Evolutionary conservation across 345 rosid species (phyloP).

Genomic region (Adansonia digitata): DNA sequence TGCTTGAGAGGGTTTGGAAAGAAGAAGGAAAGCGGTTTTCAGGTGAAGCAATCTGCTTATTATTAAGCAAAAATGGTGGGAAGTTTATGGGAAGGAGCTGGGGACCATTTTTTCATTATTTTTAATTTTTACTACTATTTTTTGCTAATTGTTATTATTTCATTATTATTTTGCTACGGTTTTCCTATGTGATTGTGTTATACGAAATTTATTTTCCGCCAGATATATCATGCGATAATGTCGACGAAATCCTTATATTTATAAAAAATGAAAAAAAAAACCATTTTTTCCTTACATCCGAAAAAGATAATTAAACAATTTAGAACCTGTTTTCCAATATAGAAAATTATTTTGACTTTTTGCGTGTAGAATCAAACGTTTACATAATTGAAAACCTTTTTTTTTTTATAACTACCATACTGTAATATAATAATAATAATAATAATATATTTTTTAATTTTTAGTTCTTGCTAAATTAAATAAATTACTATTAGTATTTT

Average conservation of each 20-base stretch:
- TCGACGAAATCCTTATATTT: too few relatives aligned
- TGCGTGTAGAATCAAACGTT: neutral
- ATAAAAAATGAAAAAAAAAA: too few relatives aligned
- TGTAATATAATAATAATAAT: neutral
- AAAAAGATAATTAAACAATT: neutral
- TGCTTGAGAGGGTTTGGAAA: neutral
- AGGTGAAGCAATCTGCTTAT: constrained; percentile 21
- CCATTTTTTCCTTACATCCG: too few relatives aligned
- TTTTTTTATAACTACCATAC: neutral
- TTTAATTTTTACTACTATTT: neutral
- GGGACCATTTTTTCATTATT: constrained; percentile 7
- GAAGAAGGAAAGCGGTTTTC: constrained; percentile 18
- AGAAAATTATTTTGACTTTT: neutral
- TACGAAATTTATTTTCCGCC: neutral
- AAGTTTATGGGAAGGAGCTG: neutral
- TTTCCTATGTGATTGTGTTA: neutral
- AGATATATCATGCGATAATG: neutral
- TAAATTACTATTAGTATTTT: neutral
- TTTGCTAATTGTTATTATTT: neutral
- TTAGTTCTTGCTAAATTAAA: neutral
- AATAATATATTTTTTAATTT: too few relatives aligned
- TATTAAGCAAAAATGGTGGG: neutral
- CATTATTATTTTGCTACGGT: neutral
- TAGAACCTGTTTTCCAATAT: neutral
- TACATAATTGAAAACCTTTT: constrained; percentile 19